Base-by-base conservation (phyloP, 495 filamentous ascomycete genomes). In the Chlorociboria aeruginascens region DNA sequence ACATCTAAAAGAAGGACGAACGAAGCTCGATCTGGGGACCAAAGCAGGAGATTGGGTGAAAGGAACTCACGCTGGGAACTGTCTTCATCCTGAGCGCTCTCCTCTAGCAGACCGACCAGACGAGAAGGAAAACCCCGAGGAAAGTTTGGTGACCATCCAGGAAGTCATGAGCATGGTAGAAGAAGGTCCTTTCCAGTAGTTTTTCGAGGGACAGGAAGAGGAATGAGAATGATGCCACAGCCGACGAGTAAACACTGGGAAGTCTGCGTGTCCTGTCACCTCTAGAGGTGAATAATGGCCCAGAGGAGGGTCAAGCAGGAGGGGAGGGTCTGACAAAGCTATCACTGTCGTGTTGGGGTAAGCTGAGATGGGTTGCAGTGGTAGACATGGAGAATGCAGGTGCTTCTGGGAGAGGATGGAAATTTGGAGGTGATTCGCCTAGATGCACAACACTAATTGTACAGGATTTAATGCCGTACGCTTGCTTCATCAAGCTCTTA, bases 41-140 rank as follows among this genome's bases (percentile, higher is more conserved):
- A 47, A 54, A 41, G 31, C 17, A 38, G 38, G 46, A 40, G 43
- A 43, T 51, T 53, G 40, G 39, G 10, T 16, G 11, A 38, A n/a
- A 40, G 43, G 34, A 41, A 78, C 77, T 76, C 70, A 81, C 77
- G 68, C 73, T 79, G 57, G 77, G 76, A 62, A 81, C 66, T 35
- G 76, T 71, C 69, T 78, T 76, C 77, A 81, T 81, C 56, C 59
- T 71, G 53, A 62, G 54, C 54, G 50, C 52, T 56, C 48, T 56
- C 62, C 61, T 56, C 63, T 50, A 43, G 38, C 55, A 56, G 49
- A 49, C 52, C 43, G 43, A 53, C 51, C 44, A 49, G 31, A 29
- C 43, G 40, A 43, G 53, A 48, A 51, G 35, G 51, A 59, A 53
- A 49, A 53, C 55, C 61, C 54, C 49, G 42, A 58, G 52, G 51